phyloP scores from a whole-genome alignment of 2,329 filamentous ascomycete species.

The Talaromyces sp. region DNA sequence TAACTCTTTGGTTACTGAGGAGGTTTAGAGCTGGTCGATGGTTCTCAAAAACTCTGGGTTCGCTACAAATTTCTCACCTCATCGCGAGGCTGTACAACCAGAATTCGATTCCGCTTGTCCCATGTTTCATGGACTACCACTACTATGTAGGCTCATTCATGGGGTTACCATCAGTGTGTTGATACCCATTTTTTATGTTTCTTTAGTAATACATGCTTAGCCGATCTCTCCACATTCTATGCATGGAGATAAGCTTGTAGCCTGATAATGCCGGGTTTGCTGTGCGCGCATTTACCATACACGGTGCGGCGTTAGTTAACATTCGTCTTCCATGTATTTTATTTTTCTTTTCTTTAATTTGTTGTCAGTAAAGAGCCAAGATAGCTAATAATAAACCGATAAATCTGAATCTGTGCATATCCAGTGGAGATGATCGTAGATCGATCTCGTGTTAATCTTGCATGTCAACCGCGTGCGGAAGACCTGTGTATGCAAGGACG shows the following conservation, averaged over 20 bases:
- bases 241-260: neutral
- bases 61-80: neutral
- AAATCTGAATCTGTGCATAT: neutral
- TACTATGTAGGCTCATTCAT: neutral
- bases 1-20: conserved; percentile 16
- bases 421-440: neutral
- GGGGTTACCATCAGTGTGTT: neutral
- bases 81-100: neutral
- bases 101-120: neutral
- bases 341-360: neutral
- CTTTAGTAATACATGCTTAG: neutral
- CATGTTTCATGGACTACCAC: neutral
- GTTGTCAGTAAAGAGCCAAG: neutral
- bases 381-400: neutral
- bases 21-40: neutral
- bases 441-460: neutral
- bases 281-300: neutral
- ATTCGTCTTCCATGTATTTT: conserved; percentile 10
- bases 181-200: conserved; percentile 10
- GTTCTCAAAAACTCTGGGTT: neutral
- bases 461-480: neutral
- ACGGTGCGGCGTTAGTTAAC: neutral
- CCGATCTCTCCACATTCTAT: neutral
- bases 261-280: neutral
- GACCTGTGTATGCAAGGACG: neutral